phyloP scores from a whole-genome alignment of 257 asterid genomes.

The Paulownia fortunei region DNA sequence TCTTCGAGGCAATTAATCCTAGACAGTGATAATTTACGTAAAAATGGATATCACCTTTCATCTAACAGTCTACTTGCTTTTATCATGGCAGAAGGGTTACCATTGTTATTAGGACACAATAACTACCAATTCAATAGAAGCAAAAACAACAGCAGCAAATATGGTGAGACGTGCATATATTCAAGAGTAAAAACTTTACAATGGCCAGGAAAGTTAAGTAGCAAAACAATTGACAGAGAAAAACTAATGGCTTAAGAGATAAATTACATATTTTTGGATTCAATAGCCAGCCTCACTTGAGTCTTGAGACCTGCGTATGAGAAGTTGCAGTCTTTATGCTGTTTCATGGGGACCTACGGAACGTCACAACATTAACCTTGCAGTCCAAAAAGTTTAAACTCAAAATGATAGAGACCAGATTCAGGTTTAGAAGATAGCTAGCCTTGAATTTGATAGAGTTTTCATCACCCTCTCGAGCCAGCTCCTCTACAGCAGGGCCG shows the following conservation, averaged over 20 bases:
- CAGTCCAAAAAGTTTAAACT: background rate
- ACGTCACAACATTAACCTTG: constrained; percentile 36
- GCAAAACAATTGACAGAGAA: background rate
- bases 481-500: constrained; percentile 98
- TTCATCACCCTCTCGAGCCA: constrained; percentile 91
- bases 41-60: background rate
- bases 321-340: constrained; percentile 95
- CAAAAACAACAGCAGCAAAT: background rate
- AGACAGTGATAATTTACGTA: background rate
- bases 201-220: constrained; percentile 10
- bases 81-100: background rate
- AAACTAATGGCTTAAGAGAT: constrained; percentile 14
- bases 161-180: no score
- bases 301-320: constrained; percentile 98
- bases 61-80: background rate
- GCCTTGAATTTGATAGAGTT: constrained; percentile 71
- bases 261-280: constrained; percentile 80
- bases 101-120: no score
- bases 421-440: constrained; percentile 38
- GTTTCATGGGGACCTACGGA: constrained; percentile 95
- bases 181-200: constrained; percentile 2
- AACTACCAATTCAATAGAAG: background rate
- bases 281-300: constrained; percentile 96
- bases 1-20: background rate
- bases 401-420: background rate